Evolutionary conservation across 2,329 filamentous ascomycete genomes (phyloP).

Genomic region (Hyphodiscus sp.): DNA sequence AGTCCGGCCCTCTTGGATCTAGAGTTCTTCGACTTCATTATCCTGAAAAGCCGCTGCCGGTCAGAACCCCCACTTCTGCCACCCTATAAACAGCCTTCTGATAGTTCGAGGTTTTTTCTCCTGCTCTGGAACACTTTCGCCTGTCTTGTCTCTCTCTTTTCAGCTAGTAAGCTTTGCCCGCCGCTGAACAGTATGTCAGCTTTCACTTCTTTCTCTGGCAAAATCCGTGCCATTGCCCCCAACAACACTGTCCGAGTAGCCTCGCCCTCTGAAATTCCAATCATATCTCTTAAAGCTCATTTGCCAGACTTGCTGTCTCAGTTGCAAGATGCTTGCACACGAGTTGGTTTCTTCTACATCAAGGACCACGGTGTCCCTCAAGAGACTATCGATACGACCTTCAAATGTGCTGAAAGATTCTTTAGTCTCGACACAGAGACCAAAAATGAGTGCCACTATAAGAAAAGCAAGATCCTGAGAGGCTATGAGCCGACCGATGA

Average conservation of each 20-base stretch:
- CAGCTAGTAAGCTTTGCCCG: background rate
- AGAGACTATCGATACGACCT: no score
- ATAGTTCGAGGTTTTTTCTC: background rate
- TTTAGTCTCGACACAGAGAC: background rate
- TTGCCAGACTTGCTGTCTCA: no score
- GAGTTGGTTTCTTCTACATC: no score
- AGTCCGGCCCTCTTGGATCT: background rate
- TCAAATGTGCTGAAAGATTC: no score
- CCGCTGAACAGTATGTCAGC: background rate
- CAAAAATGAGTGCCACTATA: slow-evolving; percentile 2
- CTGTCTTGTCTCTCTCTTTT: background rate
- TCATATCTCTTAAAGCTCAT: no score
- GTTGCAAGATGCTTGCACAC: no score
- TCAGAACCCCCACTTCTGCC: background rate
- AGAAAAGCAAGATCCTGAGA: slow-evolving; percentile 31
- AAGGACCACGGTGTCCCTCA: no score
- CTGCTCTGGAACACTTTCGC: background rate
- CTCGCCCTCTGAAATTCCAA: background rate
- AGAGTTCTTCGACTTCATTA: no score
- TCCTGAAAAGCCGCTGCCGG: no score
- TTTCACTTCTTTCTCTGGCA: background rate
- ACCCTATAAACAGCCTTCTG: background rate
- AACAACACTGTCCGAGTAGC: background rate
- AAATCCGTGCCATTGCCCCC: background rate
- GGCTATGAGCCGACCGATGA: slow-evolving; percentile 30